A percentile compares a stretch with the other conserved stretches of the same genome.
Evolutionary conservation across 2,329 filamentous ascomycete genomes (phyloP).

Genomic region (Sarocladium strictum): DNA sequence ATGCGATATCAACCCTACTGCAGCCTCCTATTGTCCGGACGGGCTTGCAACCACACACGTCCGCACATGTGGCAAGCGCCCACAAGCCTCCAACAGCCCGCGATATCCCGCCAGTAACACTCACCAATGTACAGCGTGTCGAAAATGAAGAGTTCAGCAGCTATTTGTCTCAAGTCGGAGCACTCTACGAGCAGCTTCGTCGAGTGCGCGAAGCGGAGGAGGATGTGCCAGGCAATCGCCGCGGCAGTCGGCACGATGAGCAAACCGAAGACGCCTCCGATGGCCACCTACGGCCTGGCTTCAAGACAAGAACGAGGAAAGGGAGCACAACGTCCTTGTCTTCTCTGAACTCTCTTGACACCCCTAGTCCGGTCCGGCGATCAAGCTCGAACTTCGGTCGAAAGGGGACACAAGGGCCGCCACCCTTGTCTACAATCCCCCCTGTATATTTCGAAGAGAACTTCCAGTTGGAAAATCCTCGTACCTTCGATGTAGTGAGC

Average conservation of each 20-base stretch:
- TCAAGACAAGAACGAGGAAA: constrained; percentile 22
- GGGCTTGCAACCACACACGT: constrained; percentile 73
- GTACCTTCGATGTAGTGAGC: constrained; percentile 94
- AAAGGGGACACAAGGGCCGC: constrained; percentile 63
- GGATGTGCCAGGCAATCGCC: constrained; percentile 42
- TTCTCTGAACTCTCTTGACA: constrained; percentile 45
- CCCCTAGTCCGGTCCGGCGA: constrained; percentile 35
- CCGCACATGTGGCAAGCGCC: constrained; percentile 60
- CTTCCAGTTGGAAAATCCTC: constrained; percentile 91
- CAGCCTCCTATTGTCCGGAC: constrained; percentile 87
- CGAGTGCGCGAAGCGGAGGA: constrained; percentile 74
- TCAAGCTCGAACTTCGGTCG: constrained; percentile 45
- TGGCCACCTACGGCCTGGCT: constrained; percentile 39
- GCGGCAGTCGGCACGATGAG: constrained; percentile 37
- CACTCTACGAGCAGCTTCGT: constrained; percentile 82
- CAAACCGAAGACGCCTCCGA: constrained; percentile 32
- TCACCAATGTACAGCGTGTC: constrained; percentile 82
- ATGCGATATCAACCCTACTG: constrained; percentile 92
- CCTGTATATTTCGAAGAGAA: constrained; percentile 90
- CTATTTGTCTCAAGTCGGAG: constrained; percentile 80
- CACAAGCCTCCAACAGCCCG: constrained; percentile 78
- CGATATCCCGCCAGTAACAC: constrained; percentile 88
- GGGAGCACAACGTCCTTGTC: constrained; percentile 38
- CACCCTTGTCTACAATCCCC: constrained; percentile 87
- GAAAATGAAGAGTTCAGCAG: constrained; percentile 74